These are phyloP conservation scores for Eleusine indica DNA, from an alignment of 176 grass and related monocot species.

Conservation along the genomic window DNA sequence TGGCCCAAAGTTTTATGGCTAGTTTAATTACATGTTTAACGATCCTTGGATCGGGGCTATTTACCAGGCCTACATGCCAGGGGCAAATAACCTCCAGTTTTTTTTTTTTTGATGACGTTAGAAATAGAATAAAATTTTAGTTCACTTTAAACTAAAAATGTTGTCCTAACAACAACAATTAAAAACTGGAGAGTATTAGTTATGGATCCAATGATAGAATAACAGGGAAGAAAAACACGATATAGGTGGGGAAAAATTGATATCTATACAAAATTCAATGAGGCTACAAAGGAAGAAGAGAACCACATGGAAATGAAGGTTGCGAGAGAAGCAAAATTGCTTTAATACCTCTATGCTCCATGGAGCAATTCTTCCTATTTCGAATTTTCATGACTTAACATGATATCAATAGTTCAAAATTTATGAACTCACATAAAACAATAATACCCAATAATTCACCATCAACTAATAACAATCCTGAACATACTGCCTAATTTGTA, in stretches of 20 bases:
- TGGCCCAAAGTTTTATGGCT: no score
- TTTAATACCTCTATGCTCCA: constrained; percentile 24
- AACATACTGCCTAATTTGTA: constrained; percentile 47
- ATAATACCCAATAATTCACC: constrained; percentile 14
- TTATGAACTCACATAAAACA: constrained; percentile 11
- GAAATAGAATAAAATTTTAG: no score
- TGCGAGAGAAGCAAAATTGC: background rate
- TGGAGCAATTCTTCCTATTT: constrained; percentile 12
- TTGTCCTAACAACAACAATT: no score
- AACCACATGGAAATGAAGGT: background rate
- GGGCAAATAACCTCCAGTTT: background rate
- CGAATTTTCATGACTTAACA: background rate
- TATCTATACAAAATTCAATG: background rate
- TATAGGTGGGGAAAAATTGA: background rate
- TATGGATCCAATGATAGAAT: background rate
- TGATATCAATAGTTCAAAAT: constrained; percentile 7
- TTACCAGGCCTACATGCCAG: background rate
- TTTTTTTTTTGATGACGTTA: no score
- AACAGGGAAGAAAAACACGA: background rate
- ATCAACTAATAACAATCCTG: constrained; percentile 21
- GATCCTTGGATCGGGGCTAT: no score
- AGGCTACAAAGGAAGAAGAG: background rate
- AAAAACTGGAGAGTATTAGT: no score
- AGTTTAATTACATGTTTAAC: no score
- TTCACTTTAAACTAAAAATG: no score